These are phyloP conservation scores for Hirsutella rhossiliensis DNA, from an alignment of 2,329 filamentous ascomycete species.

Conservation along the genomic window DNA sequence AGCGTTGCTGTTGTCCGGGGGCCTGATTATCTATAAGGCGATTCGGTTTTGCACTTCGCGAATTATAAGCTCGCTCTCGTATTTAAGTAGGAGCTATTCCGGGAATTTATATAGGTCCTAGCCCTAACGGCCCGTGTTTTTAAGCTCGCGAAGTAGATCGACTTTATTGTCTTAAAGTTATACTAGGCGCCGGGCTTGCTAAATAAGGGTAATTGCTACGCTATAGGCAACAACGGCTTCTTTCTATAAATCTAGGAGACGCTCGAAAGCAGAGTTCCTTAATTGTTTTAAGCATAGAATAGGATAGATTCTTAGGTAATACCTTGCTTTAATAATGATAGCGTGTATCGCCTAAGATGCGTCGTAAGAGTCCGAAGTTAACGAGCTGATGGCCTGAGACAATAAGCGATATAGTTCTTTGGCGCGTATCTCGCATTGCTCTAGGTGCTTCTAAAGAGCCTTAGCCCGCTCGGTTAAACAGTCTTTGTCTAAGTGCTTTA, in stretches of 20 bases:
- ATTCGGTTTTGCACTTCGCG: conserved; percentile 47
- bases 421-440: background rate
- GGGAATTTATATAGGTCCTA: conserved; percentile 42
- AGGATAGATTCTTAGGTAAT: background rate
- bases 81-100: conserved; percentile 51
- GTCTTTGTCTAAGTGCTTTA: background rate
- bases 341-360: background rate
- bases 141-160: conserved; percentile 19
- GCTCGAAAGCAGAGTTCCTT: background rate
- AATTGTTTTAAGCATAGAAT: background rate
- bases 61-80: conserved; percentile 51
- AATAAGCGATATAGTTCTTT: background rate
- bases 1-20: conserved; percentile 27
- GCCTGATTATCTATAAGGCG: conserved; percentile 38
- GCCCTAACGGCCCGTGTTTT: conserved; percentile 39
- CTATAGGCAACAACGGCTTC: conserved; percentile 25
- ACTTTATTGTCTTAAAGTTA: conserved; percentile 1
- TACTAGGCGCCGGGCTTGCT: conserved; percentile 29
- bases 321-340: background rate
- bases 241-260: conserved; percentile 20
- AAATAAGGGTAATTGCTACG: conserved; percentile 23
- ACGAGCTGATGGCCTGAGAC: background rate
- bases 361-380: background rate
- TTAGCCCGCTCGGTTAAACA: too few species aligned
- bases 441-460: background rate